These are phyloP conservation scores for Saturnispora saitoi DNA, from an alignment of 805 yeast species.

Conservation along the genomic window DNA sequence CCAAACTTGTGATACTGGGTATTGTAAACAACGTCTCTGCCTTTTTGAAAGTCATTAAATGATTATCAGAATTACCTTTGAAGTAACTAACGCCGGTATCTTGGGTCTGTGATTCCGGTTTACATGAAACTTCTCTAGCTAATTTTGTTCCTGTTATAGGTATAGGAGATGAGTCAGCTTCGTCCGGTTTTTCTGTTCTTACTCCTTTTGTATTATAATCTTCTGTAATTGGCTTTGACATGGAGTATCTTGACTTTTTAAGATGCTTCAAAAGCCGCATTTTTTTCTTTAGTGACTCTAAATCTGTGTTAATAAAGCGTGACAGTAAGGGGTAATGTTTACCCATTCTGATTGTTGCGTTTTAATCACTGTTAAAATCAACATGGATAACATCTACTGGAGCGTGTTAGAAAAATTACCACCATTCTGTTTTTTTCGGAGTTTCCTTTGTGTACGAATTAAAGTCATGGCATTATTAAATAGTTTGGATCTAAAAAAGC, in stretches of 20 bases:
- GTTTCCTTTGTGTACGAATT: neutral
- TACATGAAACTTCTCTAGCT: neutral
- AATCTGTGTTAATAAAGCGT: neutral
- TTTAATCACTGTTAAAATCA: too few species aligned
- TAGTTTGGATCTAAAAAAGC: neutral
- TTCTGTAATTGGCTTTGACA: constrained; percentile 1
- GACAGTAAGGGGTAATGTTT: neutral
- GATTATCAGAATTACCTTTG: neutral
- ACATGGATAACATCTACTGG: too few species aligned
- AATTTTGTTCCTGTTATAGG: neutral
- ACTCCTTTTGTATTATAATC: constrained; percentile 7
- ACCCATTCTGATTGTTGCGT: neutral
- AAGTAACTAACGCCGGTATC: neutral
- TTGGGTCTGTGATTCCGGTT: neutral
- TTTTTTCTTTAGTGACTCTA: neutral
- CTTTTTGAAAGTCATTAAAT: neutral
- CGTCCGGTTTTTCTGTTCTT: neutral
- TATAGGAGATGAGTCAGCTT: neutral
- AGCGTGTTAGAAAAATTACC: neutral
- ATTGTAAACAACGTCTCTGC: constrained; percentile 1
- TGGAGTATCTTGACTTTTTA: neutral
- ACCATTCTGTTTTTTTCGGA: neutral
- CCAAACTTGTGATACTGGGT: constrained; percentile 10
- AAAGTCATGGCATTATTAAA: neutral
- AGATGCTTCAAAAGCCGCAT: constrained; percentile 9